Evolutionary conservation across 805 yeast species (phyloP), one percentile per base, ranked within the genome.

Genomic region (Wickerhamiella allomyrinae): DNA sequence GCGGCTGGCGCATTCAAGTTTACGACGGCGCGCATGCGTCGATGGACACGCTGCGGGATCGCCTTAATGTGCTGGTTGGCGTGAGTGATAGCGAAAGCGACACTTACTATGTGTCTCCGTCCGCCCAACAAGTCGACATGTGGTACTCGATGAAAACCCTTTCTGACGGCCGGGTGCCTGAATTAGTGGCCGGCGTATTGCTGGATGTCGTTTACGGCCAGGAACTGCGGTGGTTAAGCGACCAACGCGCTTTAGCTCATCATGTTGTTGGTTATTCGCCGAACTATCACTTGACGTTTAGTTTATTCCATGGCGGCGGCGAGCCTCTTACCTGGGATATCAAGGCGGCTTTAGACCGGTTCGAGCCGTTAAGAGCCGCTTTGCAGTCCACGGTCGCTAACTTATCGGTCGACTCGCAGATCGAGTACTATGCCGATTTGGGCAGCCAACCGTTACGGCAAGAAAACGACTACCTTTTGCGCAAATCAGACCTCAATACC

Each of bases 361-460:
- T 85, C 49, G 54, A 64, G 2, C 80, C 84, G 1, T 69, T 82
- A 21, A 61, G 82, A 39, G 51, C 62, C 1, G 59, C 66, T 20
- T 62, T 87, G 41, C 55, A 67, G 7, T 7, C n/a, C n/a, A 69
- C 71, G 27, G 69, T 74, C 47, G 72, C 85, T 24, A 77, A 80
- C 51, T 76, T 89, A 55, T 73, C 87, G 4, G 66, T 87, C 20
- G 89, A 83, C 51, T 68, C 93, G 1, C 93, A 84, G 57, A 70
- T 83, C 29, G 80, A 79, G 46, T 79, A 79, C 58, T 83, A 74
- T 55, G 74, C 82, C 13, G 56, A 55, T 24, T 60, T 73, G 5
- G 51, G 55, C 5, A 49, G 50, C 37, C 31, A 45, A 14, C 40
- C 39, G 4, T 48, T 42, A 9, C 34, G 34, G 20, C 34, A 43